Evolutionary conservation across 1,284 basidiomycete species (phyloP).

Genomic region (Phellopilus nigrolimitatus): DNA sequence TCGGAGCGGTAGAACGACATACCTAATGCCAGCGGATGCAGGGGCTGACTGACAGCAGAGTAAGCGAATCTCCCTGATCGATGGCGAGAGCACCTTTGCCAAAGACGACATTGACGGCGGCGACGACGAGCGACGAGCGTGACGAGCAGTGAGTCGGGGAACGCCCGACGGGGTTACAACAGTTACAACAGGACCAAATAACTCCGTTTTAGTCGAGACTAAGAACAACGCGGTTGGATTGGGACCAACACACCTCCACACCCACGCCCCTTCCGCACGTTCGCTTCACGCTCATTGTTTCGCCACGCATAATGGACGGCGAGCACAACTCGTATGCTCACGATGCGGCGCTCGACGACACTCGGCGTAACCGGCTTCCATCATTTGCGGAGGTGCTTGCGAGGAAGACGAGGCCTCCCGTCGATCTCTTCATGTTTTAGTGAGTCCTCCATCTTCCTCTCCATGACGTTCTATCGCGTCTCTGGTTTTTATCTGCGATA

Average conservation of each 20-base stretch:
- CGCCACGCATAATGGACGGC: conserved; percentile 15
- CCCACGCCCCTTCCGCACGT: conserved; percentile 7
- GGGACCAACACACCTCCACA: conserved; percentile 5
- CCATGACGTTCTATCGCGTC: conserved; percentile 3
- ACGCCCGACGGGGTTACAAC: no score
- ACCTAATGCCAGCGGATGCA: conserved; percentile 84
- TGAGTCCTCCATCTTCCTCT: conserved; percentile 39
- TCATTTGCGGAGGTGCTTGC: conserved; percentile 84
- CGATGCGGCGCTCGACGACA: conserved; percentile 56
- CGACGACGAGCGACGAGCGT: conserved; percentile 1
- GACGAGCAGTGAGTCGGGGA: not conserved
- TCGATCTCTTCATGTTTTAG: conserved; percentile 99
- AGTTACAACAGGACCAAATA: no score
- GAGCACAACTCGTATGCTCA: conserved; percentile 62
- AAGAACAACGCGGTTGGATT: not conserved
- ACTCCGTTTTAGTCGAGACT: no score
- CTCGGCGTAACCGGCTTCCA: conserved; percentile 66
- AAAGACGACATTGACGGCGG: conserved; percentile 53
- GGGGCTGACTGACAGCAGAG: conserved; percentile 80
- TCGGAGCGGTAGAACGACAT: conserved; percentile 26
- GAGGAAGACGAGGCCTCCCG: conserved; percentile 85
- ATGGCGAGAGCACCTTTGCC: conserved; percentile 75
- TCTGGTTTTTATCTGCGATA: not conserved
- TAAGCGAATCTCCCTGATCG: conserved; percentile 82
- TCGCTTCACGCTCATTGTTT: conserved; percentile 9